These are phyloP conservation scores for Moesziomyces aphidis DNA, from an alignment of 1,284 basidiomycete genomes.

Conservation along the genomic window DNA sequence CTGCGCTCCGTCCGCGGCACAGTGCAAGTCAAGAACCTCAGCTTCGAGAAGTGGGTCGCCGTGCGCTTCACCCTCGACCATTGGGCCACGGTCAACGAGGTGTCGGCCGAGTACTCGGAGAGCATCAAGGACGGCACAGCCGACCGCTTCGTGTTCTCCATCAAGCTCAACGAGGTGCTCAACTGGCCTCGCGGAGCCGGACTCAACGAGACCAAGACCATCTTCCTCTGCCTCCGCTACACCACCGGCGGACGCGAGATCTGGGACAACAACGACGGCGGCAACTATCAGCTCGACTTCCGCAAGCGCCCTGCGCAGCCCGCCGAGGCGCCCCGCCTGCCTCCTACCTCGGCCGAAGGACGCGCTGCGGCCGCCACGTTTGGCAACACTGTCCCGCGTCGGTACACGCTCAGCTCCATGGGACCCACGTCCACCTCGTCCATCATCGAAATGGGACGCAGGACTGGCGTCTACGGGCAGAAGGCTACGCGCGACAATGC, in stretches of 20 bases:
- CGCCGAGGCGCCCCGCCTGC: constrained; percentile 27
- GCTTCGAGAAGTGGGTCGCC: constrained; percentile 87
- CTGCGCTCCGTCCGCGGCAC: constrained; percentile 76
- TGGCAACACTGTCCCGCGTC: constrained; percentile 35
- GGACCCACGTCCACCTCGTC: constrained; percentile 35
- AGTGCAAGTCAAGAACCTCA: constrained; percentile 84
- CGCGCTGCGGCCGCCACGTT: constrained; percentile 19
- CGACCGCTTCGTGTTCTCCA: constrained; percentile 74
- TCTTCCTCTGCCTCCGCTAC: constrained; percentile 85
- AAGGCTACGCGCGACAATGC: constrained; percentile 60
- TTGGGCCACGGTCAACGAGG: constrained; percentile 96
- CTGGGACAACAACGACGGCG: constrained; percentile 90
- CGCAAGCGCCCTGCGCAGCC: constrained; percentile 53
- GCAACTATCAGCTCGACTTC: constrained; percentile 80
- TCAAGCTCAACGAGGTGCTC: constrained; percentile 71
- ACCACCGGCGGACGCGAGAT: constrained; percentile 78
- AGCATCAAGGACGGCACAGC: constrained; percentile 72
- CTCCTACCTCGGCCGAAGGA: constrained; percentile 23
- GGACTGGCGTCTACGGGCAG: constrained; percentile 59
- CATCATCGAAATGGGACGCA: constrained; percentile 54
- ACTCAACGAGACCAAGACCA: constrained; percentile 83
- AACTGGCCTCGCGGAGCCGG: constrained; percentile 66
- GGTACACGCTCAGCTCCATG: constrained; percentile 42
- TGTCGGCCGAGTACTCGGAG: constrained; percentile 81
- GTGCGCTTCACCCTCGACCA: constrained; percentile 91